These are phyloP conservation scores for Pluteus cervinus DNA, from an alignment of 768 basidiomycete species.

Conservation along the genomic window DNA sequence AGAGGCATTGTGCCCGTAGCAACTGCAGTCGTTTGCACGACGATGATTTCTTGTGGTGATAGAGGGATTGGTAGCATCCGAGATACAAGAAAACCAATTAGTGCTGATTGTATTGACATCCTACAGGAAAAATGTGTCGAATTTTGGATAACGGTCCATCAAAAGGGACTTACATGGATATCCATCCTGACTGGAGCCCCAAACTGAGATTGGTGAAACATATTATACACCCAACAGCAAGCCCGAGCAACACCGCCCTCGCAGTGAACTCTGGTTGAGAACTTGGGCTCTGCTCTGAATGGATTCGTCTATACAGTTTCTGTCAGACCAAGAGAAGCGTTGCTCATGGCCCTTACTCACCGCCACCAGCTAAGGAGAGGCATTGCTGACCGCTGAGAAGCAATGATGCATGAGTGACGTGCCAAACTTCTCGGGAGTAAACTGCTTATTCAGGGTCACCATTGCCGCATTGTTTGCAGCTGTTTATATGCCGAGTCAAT, in stretches of 20 bases:
- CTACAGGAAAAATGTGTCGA: conserved; percentile 25
- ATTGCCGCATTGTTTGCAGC: no score
- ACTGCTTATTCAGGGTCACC: no score
- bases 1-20: conserved; percentile 90
- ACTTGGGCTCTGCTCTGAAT: conserved; percentile 5
- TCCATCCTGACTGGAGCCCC: conserved; percentile 87
- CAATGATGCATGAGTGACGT: no score
- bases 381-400: no score
- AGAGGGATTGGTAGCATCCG: conserved; percentile 65
- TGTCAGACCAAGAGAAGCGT: no score
- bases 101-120: conserved; percentile 94
- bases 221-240: conserved; percentile 79
- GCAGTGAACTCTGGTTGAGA: conserved; percentile 37
- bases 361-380: no score
- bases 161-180: conserved; percentile 59
- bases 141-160: not conserved
- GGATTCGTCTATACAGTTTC: no score
- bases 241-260: conserved; percentile 67
- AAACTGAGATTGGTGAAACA: conserved; percentile 92
- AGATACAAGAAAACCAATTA: conserved; percentile 87
- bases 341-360: no score
- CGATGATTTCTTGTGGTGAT: conserved; percentile 89
- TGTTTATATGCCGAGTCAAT: no score
- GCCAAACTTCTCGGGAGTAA: no score
- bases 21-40: conserved; percentile 92